phyloP scores from a whole-genome alignment of 2,329 filamentous ascomycete genomes.

The Fusarium sp. region DNA sequence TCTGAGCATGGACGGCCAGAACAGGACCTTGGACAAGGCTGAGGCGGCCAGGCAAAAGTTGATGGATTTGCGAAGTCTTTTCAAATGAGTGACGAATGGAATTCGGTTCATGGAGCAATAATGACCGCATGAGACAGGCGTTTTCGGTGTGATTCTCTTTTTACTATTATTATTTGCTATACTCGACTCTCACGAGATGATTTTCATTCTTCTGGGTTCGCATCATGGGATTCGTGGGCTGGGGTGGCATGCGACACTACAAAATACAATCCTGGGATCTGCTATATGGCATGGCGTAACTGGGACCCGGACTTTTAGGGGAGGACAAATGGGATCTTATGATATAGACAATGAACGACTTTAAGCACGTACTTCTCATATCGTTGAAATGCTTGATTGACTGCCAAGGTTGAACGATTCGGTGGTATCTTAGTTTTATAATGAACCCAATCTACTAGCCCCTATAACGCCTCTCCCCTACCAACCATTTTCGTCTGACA shows the following conservation, averaged over 20 bases:
- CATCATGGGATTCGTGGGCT: constrained; percentile 29
- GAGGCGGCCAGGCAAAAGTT: constrained; percentile 70
- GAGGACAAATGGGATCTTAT: constrained; percentile 2
- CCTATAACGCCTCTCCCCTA: constrained; percentile 36
- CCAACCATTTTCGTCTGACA: constrained; percentile 4
- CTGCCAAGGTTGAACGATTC: constrained; percentile 25
- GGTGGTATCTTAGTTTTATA: constrained; percentile 43
- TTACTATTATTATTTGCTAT: constrained; percentile 34
- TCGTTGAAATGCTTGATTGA: neutral
- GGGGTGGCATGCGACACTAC: constrained; percentile 31
- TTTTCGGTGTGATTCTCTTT: constrained; percentile 32
- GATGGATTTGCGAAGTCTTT: constrained; percentile 68
- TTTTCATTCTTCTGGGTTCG: constrained; percentile 20
- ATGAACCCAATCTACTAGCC: constrained; percentile 32
- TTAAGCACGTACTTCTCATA: neutral
- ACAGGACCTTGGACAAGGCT: constrained; percentile 63
- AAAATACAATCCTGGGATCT: constrained; percentile 37
- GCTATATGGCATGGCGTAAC: constrained; percentile 24
- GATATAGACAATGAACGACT: constrained; percentile 32
- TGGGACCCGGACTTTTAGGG: constrained; percentile 8
- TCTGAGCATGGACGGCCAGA: constrained; percentile 79
- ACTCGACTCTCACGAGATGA: constrained; percentile 48
- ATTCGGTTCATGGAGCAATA: constrained; percentile 13
- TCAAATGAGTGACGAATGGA: constrained; percentile 56
- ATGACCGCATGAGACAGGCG: constrained; percentile 38